Conservation (phyloP, 2,329 filamentous ascomycete species). For the Aspergillus ustus region DNA sequence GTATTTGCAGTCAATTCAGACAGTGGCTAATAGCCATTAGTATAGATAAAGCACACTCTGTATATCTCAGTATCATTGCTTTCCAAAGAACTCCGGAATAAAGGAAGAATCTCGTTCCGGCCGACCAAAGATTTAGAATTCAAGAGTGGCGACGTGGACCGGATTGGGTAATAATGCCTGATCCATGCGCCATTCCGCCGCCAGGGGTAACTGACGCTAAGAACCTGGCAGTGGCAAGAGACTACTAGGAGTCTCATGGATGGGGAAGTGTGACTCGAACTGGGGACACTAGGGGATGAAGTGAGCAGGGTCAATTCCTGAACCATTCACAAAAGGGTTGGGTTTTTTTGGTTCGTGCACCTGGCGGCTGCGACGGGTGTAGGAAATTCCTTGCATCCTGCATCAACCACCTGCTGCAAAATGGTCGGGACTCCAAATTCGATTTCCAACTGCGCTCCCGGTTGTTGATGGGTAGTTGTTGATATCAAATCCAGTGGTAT, state of each 20-base stretch:
- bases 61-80: neutral
- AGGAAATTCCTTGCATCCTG: constrained; percentile 29
- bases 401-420: constrained; percentile 14
- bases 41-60: neutral
- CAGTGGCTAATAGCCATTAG: constrained; percentile 7
- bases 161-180: constrained; percentile 9
- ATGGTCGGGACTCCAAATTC: constrained; percentile 17
- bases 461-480: neutral
- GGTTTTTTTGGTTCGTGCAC: constrained; percentile 19
- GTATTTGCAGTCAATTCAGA: neutral
- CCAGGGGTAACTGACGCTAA: constrained; percentile 29
- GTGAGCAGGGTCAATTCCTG: neutral
- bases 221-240: neutral
- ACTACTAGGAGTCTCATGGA: constrained; percentile 3
- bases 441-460: constrained; percentile 20
- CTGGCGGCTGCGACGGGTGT: constrained; percentile 24
- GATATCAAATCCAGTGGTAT: neutral
- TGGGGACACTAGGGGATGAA: neutral
- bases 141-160: constrained; percentile 1
- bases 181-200: constrained; percentile 3
- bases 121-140: constrained; percentile 4
- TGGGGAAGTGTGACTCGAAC: constrained; percentile 1
- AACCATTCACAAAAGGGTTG: neutral
- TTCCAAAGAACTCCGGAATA: neutral
- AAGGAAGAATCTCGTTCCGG: neutral